These are phyloP conservation scores for Blastobotrys niveus DNA, from an alignment of 1,139 yeast genomes.

Conservation along the genomic window DNA sequence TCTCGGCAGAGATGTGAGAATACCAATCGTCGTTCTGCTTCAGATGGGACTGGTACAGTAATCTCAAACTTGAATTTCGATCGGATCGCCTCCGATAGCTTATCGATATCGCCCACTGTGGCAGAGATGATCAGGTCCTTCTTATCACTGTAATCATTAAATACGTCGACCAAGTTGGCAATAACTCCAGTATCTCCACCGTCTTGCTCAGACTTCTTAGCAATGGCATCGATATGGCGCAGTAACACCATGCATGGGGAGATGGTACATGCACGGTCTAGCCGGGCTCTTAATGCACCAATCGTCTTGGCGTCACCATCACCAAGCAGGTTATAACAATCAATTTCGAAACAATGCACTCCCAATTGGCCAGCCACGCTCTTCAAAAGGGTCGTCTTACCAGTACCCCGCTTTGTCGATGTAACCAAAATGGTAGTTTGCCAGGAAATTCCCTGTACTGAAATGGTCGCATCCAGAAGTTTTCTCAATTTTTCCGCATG, in stretches of 20 bases:
- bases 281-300: constrained; percentile 69
- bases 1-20: constrained; percentile 46
- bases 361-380: constrained; percentile 58
- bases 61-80: constrained; percentile 73
- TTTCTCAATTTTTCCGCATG: constrained; percentile 45
- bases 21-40: constrained; percentile 61
- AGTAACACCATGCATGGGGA: constrained; percentile 49
- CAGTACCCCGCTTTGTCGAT: constrained; percentile 71
- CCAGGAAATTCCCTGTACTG: constrained; percentile 37
- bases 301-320: constrained; percentile 76
- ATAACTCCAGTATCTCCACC: constrained; percentile 51
- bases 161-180: constrained; percentile 52
- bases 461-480: constrained; percentile 31
- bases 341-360: constrained; percentile 61
- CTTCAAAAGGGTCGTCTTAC: constrained; percentile 62
- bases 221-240: constrained; percentile 69
- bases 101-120: constrained; percentile 68
- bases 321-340: constrained; percentile 48
- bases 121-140: constrained; percentile 52
- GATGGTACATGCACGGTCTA: constrained; percentile 53
- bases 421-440: constrained; percentile 61
- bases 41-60: constrained; percentile 70
- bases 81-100: constrained; percentile 59
- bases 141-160: constrained; percentile 46
- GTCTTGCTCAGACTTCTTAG: constrained; percentile 64